phyloP scores from a whole-genome alignment of 2,329 filamentous ascomycete species.

The Biscogniauxia sp. region DNA sequence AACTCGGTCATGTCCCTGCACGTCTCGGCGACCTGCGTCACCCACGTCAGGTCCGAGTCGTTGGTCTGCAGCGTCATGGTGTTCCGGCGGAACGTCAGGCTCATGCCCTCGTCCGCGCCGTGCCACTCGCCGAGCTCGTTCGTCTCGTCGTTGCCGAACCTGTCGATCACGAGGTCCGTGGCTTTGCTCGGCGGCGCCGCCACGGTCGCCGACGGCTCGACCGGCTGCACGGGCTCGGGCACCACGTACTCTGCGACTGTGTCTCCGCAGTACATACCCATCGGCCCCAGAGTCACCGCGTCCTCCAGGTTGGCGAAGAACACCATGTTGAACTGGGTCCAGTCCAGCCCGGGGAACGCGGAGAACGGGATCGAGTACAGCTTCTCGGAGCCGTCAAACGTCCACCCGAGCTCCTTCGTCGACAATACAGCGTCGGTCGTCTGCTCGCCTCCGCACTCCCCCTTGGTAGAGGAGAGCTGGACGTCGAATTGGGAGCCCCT shows the following conservation, averaged over 20 bases:
- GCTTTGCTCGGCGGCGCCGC: conserved; percentile 48
- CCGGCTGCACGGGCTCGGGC: conserved; percentile 38
- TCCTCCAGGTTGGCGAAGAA: conserved; percentile 47
- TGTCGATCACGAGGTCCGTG: conserved; percentile 57
- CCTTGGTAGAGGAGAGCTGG: conserved; percentile 46
- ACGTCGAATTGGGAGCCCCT: conserved; percentile 50
- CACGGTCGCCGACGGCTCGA: conserved; percentile 46
- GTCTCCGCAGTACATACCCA: conserved; percentile 57
- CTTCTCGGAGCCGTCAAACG: conserved; percentile 57
- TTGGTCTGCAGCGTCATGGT: conserved; percentile 55
- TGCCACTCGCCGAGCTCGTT: conserved; percentile 66
- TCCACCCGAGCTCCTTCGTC: conserved; percentile 53
- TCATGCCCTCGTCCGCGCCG: conserved; percentile 60
- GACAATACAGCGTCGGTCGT: conserved; percentile 39
- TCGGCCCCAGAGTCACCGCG: conserved; percentile 52
- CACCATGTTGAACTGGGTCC: conserved; percentile 50
- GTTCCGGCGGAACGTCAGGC: conserved; percentile 48
- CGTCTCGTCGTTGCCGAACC: conserved; percentile 48
- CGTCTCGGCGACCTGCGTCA: conserved; percentile 53
- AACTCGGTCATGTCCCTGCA: conserved; percentile 57
- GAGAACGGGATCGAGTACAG: conserved; percentile 58
- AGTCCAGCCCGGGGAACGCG: conserved; percentile 49
- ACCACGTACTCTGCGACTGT: conserved; percentile 49
- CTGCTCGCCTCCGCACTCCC: conserved; percentile 40
- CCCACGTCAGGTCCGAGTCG: conserved; percentile 60